Evolutionary conservation across 371 early-diverging fungal species (phyloP).

Genomic region (Entomophthora muscae): DNA sequence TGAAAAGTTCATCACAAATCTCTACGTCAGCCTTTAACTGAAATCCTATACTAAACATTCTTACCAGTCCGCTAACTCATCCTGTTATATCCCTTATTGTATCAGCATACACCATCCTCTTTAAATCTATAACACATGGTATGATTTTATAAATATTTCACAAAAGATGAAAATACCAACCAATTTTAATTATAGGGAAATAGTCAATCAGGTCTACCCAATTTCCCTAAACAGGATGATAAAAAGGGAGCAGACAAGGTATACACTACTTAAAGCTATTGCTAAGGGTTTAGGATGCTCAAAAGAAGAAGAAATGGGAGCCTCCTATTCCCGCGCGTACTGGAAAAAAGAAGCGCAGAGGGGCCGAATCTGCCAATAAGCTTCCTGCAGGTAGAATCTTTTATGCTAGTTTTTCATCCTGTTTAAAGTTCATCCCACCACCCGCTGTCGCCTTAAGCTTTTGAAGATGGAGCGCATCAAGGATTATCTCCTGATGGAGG

Average conservation of each 20-base stretch:
- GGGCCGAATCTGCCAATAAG: constrained; percentile 83
- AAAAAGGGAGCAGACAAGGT: constrained; percentile 7
- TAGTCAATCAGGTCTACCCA: constrained; percentile 9
- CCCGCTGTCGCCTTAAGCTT: constrained; percentile 90
- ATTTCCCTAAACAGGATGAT: constrained; percentile 4
- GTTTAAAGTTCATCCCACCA: constrained; percentile 77
- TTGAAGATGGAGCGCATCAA: constrained; percentile 93
- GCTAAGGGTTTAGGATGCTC: constrained; percentile 31
- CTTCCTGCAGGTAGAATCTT: constrained; percentile 61
- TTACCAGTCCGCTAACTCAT: no score
- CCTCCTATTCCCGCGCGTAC: constrained; percentile 95
- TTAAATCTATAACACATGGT: no score
- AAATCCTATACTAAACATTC: no score
- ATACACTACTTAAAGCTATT: background rate
- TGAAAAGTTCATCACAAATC: no score
- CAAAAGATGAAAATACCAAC: no score
- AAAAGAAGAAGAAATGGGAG: constrained; percentile 96
- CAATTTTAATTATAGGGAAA: constrained; percentile 11
- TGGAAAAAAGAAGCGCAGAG: constrained; percentile 94
- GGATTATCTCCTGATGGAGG: constrained; percentile 94
- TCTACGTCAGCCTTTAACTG: no score
- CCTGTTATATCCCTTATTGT: no score
- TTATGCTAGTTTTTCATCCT: background rate
- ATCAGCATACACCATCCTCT: no score
- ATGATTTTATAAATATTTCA: no score